Conservation (phyloP, 2,329 filamentous ascomycete species). For the Talaromyces sp. region DNA sequence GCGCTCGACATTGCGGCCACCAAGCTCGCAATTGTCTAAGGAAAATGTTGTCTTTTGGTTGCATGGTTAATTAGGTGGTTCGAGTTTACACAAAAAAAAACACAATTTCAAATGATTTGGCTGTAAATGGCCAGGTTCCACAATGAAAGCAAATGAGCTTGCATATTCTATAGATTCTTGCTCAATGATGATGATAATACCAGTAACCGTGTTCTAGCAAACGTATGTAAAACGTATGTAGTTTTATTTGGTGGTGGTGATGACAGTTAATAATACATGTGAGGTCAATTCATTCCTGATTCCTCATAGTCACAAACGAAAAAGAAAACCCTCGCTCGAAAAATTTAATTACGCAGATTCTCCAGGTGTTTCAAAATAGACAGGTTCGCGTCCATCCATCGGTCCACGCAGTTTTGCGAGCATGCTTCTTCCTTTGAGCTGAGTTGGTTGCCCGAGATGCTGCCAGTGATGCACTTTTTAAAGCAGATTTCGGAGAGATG, state of each 20-base stretch:
- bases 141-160: conserved; percentile 23
- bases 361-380: conserved; percentile 82
- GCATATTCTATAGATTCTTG: background rate
- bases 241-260: background rate
- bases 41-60: conserved; percentile 37
- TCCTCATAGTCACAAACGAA: background rate
- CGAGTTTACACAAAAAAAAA: conserved; percentile 31
- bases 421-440: conserved; percentile 76
- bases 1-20: conserved; percentile 98
- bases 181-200: conserved; percentile 3
- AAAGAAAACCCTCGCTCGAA: background rate
- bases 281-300: background rate
- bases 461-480: conserved; percentile 81
- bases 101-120: conserved; percentile 29
- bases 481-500: conserved; percentile 75
- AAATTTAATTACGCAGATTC: conserved; percentile 43
- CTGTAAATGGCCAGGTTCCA: conserved; percentile 13
- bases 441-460: conserved; percentile 65
- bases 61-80: conserved; percentile 41
- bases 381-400: conserved; percentile 85
- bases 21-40: conserved; percentile 96
- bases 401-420: conserved; percentile 85
- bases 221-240: background rate
- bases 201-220: conserved; percentile 19
- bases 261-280: background rate